Percentiles rank a stretch among this genome's conserved stretches.
These are phyloP conservation scores for Penicillium occitanis DNA, from an alignment of 2,329 filamentous ascomycete species.

Conservation along the genomic window DNA sequence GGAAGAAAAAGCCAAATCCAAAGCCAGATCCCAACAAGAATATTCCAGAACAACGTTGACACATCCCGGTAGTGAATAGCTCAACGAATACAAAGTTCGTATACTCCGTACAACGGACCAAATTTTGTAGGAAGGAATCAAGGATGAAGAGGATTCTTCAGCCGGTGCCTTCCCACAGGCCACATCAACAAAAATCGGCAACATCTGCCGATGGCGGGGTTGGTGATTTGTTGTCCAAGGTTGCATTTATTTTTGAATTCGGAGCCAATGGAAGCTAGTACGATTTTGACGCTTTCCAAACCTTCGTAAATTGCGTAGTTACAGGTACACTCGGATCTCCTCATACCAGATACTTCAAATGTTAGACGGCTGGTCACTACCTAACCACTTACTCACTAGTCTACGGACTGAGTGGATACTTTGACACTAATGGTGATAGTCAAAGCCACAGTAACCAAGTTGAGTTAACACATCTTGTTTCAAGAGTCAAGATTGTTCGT, in stretches of 20 bases:
- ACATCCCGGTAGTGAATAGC: too few relatives aligned
- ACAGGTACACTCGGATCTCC: not conserved
- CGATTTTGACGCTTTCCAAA: constrained; percentile 5
- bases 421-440: not conserved
- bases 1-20: constrained; percentile 6
- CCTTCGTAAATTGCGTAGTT: constrained; percentile 5
- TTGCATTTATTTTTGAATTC: constrained; percentile 1
- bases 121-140: not conserved
- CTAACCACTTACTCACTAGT: not conserved
- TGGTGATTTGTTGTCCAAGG: constrained; percentile 3
- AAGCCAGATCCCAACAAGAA: constrained; percentile 2
- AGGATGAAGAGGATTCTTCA: not conserved
- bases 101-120: not conserved
- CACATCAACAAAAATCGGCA: not conserved
- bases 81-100: not conserved
- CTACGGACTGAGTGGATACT: not conserved
- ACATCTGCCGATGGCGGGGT: constrained; percentile 2
- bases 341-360: not conserved
- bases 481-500: not conserved
- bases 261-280: not conserved
- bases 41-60: not conserved
- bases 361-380: not conserved
- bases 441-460: not conserved
- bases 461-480: not conserved
- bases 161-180: not conserved